These are phyloP conservation scores for Melanomma pulvis-pyrius DNA, from an alignment of 495 filamentous ascomycete genomes.

Conservation along the genomic window DNA sequence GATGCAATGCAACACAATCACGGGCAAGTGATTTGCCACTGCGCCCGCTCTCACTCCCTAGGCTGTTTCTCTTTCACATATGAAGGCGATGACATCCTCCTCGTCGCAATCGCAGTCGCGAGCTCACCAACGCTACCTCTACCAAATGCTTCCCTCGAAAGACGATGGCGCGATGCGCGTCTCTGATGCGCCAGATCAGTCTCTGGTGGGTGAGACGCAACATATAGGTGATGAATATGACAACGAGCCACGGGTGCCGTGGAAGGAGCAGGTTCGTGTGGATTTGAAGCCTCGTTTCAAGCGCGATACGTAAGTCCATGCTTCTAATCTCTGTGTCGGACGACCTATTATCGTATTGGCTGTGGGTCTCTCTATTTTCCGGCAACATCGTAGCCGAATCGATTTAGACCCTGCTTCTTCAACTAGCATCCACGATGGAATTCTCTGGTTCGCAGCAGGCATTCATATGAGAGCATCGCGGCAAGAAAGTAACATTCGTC, in stretches of 20 bases:
- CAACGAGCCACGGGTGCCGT: background rate
- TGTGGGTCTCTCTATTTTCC: no score
- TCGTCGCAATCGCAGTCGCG: background rate
- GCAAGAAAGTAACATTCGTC: background rate
- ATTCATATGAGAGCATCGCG: background rate
- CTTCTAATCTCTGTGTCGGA: no score
- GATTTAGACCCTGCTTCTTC: no score
- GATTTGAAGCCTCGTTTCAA: background rate
- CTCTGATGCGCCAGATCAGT: background rate
- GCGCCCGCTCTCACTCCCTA: no score
- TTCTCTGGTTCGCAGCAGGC: no score
- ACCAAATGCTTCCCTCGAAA: constrained; percentile 5
- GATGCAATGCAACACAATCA: no score
- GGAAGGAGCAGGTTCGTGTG: background rate
- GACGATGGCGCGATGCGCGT: constrained; percentile 1
- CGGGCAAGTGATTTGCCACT: no score
- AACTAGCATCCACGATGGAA: no score
- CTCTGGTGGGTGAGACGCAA: background rate
- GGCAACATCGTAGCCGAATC: no score
- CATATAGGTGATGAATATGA: background rate
- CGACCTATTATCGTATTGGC: no score
- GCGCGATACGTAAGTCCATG: constrained; percentile 3
- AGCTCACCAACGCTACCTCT: constrained; percentile 4
- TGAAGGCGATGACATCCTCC: background rate
- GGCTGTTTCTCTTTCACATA: no score